A percentile compares a stretch with the other conserved stretches of the same genome.
Evolutionary conservation across 306 rosid genomes (phyloP).

Genomic region (Hippophae gyantsensis): DNA sequence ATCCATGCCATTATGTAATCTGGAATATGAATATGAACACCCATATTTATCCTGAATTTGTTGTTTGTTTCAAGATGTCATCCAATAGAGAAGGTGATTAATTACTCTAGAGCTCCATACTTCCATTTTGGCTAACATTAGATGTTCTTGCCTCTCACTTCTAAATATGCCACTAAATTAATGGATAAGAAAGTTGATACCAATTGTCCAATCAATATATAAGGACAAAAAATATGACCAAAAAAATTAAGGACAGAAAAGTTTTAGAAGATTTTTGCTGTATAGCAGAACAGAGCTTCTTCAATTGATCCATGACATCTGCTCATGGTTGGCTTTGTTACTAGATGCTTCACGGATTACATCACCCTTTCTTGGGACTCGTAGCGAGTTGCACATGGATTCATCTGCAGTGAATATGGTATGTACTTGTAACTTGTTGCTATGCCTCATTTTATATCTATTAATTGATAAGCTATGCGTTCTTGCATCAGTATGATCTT

Average conservation of each 20-base stretch:
- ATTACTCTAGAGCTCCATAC: conserved; percentile 18
- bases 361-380: conserved; percentile 29
- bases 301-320: conserved; percentile 21
- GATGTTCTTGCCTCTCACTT: conserved; percentile 8
- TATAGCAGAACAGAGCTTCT: conserved; percentile 22
- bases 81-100: conserved; percentile 53
- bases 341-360: conserved; percentile 36
- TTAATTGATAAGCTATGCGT: not conserved
- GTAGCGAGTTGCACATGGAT: conserved; percentile 20
- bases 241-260: conserved; percentile 13
- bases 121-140: not conserved
- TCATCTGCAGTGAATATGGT: conserved; percentile 41
- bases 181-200: conserved; percentile 17
- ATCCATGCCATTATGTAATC: conserved; percentile 45
- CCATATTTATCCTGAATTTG: conserved; percentile 72
- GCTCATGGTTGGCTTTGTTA: conserved; percentile 23
- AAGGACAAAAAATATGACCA: conserved; percentile 1
- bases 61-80: conserved; percentile 65
- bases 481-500: not conserved
- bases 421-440: conserved; percentile 12
- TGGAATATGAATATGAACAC: conserved; percentile 82
- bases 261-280: conserved; percentile 18
- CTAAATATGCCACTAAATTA: conserved; percentile 2
- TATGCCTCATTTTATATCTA: not conserved
- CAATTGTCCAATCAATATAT: conserved; percentile 10